Conservation (phyloP, 768 basidiomycete genomes). For the Leccinum truebloodii region DNA sequence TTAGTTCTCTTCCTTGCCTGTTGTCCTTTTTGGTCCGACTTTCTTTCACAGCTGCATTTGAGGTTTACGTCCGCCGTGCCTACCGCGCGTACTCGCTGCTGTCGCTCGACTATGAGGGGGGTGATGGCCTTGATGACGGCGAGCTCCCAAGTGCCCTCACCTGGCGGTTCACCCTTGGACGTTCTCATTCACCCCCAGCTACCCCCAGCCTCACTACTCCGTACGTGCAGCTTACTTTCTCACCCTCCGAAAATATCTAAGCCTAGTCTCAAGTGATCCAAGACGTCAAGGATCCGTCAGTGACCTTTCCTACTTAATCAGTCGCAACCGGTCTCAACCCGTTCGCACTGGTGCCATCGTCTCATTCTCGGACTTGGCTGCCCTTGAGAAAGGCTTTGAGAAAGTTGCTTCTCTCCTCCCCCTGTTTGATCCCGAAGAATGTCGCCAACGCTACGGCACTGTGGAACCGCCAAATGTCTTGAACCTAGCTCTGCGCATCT, state of each 20-base stretch:
- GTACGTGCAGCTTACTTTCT: conserved; percentile 17
- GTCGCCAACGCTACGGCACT: conserved; percentile 71
- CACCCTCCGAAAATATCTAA: conserved; percentile 7
- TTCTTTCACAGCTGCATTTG: conserved; percentile 71
- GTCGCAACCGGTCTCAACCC: conserved; percentile 83
- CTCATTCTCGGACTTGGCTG: conserved; percentile 76
- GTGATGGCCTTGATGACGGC: conserved; percentile 80
- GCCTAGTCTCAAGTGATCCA: conserved; percentile 45
- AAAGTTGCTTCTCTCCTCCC: conserved; percentile 76
- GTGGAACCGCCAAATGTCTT: conserved; percentile 89
- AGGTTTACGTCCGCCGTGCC: conserved; percentile 94
- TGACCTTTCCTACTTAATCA: conserved; percentile 92
- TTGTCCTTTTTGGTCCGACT: background rate
- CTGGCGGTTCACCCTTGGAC: conserved; percentile 96
- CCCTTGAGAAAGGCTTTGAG: conserved; percentile 72
- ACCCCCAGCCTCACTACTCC: conserved; percentile 64
- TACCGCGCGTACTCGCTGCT: conserved; percentile 93
- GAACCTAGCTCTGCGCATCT: conserved; percentile 90
- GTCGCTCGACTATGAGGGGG: conserved; percentile 94
- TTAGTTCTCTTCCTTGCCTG: conserved; percentile 36
- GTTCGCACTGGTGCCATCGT: conserved; percentile 89
- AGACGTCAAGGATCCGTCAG: conserved; percentile 91
- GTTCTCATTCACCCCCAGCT: conserved; percentile 81
- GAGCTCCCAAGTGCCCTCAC: conserved; percentile 79
- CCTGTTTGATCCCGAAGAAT: conserved; percentile 68